These are phyloP conservation scores for Neobulgaria alba DNA, from an alignment of 2,329 filamentous ascomycete species.

Conservation along the genomic window DNA sequence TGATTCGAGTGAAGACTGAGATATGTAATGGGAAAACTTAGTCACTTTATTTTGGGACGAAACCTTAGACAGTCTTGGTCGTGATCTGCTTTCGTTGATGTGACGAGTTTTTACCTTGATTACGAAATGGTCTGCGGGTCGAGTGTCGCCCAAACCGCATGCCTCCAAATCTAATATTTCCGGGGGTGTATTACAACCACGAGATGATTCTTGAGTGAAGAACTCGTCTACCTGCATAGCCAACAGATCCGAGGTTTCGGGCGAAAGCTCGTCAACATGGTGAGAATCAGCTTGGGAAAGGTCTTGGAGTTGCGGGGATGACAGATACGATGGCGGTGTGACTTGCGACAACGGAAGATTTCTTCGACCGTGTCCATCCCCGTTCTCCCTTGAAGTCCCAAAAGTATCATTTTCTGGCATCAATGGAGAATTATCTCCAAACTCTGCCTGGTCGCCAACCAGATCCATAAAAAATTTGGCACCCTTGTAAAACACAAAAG, in stretches of 20 bases:
- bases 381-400: no score
- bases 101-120: conserved; percentile 38
- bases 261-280: no score
- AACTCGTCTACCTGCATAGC: no score
- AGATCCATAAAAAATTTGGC: conserved; percentile 75
- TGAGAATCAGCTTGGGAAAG: no score
- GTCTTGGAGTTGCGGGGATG: no score
- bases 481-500: conserved; percentile 77
- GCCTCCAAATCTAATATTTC: conserved; percentile 36
- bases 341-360: no score
- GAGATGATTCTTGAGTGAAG: no score
- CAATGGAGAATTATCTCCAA: conserved; percentile 39
- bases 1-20: not conserved
- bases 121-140: conserved; percentile 56
- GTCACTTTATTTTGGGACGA: not conserved
- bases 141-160: conserved; percentile 49
- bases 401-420: no score
- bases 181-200: no score
- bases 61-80: not conserved
- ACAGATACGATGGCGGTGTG: no score
- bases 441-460: conserved; percentile 54
- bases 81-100: not conserved
- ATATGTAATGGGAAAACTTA: not conserved
- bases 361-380: no score
- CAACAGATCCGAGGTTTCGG: no score